Evolutionary conservation across 2,329 filamentous ascomycete species (phyloP).

Genomic region (Alternaria consortialis): DNA sequence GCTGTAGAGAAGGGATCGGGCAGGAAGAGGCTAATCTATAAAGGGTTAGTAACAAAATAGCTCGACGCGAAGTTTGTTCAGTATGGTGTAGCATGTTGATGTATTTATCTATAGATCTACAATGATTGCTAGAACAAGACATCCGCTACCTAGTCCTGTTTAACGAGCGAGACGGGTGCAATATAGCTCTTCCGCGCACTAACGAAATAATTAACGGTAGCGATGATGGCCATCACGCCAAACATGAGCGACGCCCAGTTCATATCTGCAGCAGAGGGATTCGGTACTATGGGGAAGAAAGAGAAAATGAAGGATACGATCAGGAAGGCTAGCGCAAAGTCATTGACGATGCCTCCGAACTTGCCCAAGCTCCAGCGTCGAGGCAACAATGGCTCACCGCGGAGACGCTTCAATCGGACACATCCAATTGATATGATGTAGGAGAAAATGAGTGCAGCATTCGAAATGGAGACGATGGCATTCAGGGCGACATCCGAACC

Average conservation of each 20-base stretch:
- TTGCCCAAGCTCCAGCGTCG: constrained; percentile 51
- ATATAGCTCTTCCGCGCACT: constrained; percentile 24
- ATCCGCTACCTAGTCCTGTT: constrained; percentile 10
- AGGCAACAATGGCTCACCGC: constrained; percentile 31
- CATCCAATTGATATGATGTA: constrained; percentile 46
- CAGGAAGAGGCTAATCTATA: background rate
- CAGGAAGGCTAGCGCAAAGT: constrained; percentile 47
- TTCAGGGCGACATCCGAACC: constrained; percentile 53
- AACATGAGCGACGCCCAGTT: constrained; percentile 59
- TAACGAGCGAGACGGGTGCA: constrained; percentile 23
- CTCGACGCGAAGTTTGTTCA: background rate
- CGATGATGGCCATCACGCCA: constrained; percentile 29
- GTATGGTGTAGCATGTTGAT: background rate
- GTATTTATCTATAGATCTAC: background rate
- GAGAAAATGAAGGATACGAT: constrained; percentile 50
- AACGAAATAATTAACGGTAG: constrained; percentile 24
- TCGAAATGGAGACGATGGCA: constrained; percentile 50
- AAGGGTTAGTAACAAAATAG: background rate
- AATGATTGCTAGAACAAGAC: background rate
- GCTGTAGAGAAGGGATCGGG: background rate
- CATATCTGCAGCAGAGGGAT: constrained; percentile 47
- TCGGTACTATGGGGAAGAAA: constrained; percentile 53
- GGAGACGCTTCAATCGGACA: constrained; percentile 39
- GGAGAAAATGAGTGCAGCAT: constrained; percentile 41
- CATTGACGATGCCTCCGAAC: constrained; percentile 51